Base-by-base conservation (phyloP, 257 asterid genomes). In the Avicennia marina region DNA sequence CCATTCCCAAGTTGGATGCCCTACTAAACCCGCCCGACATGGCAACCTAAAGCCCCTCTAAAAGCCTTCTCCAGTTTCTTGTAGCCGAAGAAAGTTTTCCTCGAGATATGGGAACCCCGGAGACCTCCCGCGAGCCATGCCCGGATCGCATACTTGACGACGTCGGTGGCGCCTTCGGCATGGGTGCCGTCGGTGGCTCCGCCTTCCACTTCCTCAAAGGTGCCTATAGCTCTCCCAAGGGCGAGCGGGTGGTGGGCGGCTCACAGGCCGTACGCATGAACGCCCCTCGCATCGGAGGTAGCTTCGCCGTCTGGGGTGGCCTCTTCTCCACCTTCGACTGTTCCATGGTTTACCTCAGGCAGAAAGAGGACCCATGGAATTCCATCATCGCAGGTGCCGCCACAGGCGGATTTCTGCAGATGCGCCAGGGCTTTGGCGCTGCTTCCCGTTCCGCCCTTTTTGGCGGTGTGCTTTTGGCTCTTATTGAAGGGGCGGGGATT, bases 301-400 rank as follows among this genome's bases (percentile, higher is more conserved):
- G 86, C 65, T 86, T 81, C 72, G 95, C 90, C 50, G 94, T 79
- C 8, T 86, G 95, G 95, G 84, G 94, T 11, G 86, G 84, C 7
- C 79, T 85, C 19, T 82, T 79, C 71, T 85, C 90, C 70, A 44
- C 79, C 41, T 77, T 79, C 57, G 90, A 85, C 34, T 85, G 95
- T 69, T 53, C 87, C 42, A 52, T 81, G 82, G 94, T 82, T 17
- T 82, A 79, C 55, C 38, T 85, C 53, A 72, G 94, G 27, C 84
- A 73, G 60, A 85, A 85, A 42, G 94, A 85, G 75, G 94, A 85
- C 24, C 90, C 94, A 0, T 85, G 87, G 94, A 85, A 84, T 66
- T 76, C 89, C 22, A 78, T 84, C 50, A 59, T 76, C 2, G 72
- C 94, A 31, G 94, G 84, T 49, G 94, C 90, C 40, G 85, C 84